Base-by-base conservation (phyloP, 2,329 filamentous ascomycete genomes). In the Cadophora malorum region DNA sequence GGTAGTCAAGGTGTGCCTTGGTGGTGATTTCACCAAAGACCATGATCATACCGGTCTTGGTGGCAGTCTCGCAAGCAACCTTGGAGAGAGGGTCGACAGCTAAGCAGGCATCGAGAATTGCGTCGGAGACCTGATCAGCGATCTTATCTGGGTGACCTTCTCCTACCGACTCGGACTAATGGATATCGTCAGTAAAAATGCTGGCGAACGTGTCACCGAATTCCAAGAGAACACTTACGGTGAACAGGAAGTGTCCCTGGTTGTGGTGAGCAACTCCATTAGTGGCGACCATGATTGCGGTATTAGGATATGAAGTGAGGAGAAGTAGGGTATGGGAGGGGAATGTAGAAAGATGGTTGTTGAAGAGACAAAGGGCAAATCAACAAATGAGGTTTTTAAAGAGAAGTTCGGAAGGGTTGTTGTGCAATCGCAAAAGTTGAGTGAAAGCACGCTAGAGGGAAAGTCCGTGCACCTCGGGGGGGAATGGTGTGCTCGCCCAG, bases 41-140 rank as follows among this genome's bases (percentile, higher is more conserved):
- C 96, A 99, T 98, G 83, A 99, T 88, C 96, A 99, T 92, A 83
- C 96, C 96, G 76, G 96, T 99, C 92, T 99, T 99, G 86, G 96
- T 97, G 79, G 96, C 96, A 75, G 95, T 97, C 88, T 99, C 96
- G 84, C 96, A 99, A 81, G 96, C 96, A 77, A 98, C 91, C 88
- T 98, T 99, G 86, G 96, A 98, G 80, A 97, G 89, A 74, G 95
- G 95, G 82, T 99, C 96, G 83, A 96, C 91, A 72, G 86, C 86
- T 79, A 99, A 86, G 86, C 96, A 98, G 84, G 96, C 96, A 87
- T 99, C 96, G 85, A 99, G 94, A 79, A 99, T 89, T 78, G 96
- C 95, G 85, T 99, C 96, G 72, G 95, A 98, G 62, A 98, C 93
- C 86, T 99, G 96, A 82, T 99, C 96, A 82, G 92, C 93, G 80